Conservation (phyloP, 352 stramenopile genomes). For the Aphanomyces invadans region DNA sequence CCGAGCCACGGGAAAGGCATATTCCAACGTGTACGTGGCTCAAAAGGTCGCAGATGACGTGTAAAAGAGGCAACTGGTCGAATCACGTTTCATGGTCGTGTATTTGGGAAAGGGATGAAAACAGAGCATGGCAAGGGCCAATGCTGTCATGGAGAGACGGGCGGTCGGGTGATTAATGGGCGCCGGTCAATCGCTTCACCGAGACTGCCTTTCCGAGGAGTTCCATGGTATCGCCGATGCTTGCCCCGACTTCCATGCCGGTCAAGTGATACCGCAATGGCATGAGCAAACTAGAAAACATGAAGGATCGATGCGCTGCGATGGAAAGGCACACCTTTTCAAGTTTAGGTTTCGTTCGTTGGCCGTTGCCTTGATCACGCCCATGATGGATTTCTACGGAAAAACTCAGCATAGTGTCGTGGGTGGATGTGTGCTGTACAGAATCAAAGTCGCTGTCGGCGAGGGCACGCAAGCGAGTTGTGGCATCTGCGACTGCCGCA, state of each 20-base stretch:
- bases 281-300: conserved; percentile 34
- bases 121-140: too few relatives aligned
- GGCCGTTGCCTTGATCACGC: conserved; percentile 62
- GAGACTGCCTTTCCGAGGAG: conserved; percentile 56
- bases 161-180: too few relatives aligned
- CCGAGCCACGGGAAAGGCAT: neutral
- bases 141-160: too few relatives aligned
- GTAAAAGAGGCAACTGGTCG: neutral
- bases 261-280: conserved; percentile 80
- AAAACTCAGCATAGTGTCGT: neutral
- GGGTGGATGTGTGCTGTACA: neutral
- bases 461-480: conserved; percentile 37
- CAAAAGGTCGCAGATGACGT: neutral
- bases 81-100: too few relatives aligned
- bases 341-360: conserved; percentile 68
- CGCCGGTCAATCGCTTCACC: conserved; percentile 34
- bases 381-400: conserved; percentile 62
- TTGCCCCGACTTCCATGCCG: conserved; percentile 76
- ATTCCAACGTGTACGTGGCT: neutral
- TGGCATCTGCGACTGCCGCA: conserved; percentile 48
- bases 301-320: neutral
- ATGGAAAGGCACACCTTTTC: conserved; percentile 52
- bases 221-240: conserved; percentile 75
- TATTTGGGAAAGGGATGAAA: too few relatives aligned
- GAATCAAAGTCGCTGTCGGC: conserved; percentile 54